Evolutionary conservation across 108 stramenopile genomes (phyloP), one percentile per base, ranked within the genome.

Genomic region (Fragilaria radians): DNA sequence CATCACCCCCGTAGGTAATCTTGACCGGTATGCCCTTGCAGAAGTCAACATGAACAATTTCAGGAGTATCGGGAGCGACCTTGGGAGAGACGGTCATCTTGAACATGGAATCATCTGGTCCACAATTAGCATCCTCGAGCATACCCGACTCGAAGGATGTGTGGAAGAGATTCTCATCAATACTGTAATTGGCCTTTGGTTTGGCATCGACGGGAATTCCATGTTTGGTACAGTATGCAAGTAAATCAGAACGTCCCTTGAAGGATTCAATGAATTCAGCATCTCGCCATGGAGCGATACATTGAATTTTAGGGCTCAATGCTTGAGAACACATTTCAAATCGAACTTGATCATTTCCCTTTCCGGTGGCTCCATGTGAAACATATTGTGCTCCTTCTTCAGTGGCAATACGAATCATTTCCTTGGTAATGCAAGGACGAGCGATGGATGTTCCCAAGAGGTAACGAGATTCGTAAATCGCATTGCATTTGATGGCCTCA

Each of bases 271-370:
- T 89, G 79, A 94, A 96, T 68, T 94, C 91, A 26, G 96, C 83
- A 73, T 97, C 94, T 17, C 96, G 73, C 98, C 98, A 99, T 1
- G 96, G 97, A n/a, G 96, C 95, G 58, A 99, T 90, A 63, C 89
- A 91, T 48, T 83, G 70, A 73, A 99, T 93, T 51, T 70, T 92
- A 18, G 98, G 93, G 62, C 87, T 90, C 50, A 99, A 59, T 3
- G 95, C 96, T 78, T 95, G 96, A n/a, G 89, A 88, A 75, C 96
- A 97, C 94, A 99, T 95, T 81, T 99, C 98, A 65, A 99, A 99
- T 28, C 98, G 93, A 4, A 99, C 98, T 78, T 99, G 98, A 69
- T 99, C 98, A 63, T 99, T 99, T 28, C 98, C 98, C 91, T 99
- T 99, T 52, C 98, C 98, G 53, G 98, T 99, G 59, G 98, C 96